Percentiles rank a stretch among this genome's conserved stretches.
Evolutionary conservation across 2,329 filamentous ascomycete genomes (phyloP).

Genomic region (Tolypocladium pustulatum): DNA sequence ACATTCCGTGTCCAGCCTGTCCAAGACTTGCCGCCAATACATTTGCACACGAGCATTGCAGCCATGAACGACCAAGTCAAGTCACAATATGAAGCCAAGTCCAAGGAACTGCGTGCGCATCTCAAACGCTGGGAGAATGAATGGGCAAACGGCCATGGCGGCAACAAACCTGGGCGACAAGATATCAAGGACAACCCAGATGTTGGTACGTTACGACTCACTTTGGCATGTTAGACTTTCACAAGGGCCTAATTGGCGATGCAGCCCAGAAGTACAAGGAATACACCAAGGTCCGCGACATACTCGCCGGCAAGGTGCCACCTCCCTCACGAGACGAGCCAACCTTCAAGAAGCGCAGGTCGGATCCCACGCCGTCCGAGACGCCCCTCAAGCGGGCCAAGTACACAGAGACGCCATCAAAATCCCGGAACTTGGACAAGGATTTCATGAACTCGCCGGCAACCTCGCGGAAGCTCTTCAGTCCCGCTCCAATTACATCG

Average conservation of each 20-base stretch:
- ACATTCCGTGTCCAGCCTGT: background rate
- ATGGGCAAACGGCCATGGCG: conserved; percentile 51
- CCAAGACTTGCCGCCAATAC: background rate
- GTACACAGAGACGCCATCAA: conserved; percentile 36
- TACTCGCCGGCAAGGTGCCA: conserved; percentile 42
- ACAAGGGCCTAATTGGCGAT: background rate
- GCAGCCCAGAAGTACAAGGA: conserved; percentile 65
- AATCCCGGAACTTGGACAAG: conserved; percentile 23
- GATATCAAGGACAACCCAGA: conserved; percentile 65
- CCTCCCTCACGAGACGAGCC: conserved; percentile 21
- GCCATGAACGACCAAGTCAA: conserved; percentile 37
- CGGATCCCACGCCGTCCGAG: conserved; percentile 22
- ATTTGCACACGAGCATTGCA: background rate
- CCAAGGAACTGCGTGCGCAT: conserved; percentile 50
- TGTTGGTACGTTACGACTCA: conserved; percentile 45
- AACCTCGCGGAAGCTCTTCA: conserved; percentile 48
- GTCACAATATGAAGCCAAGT: conserved; percentile 36
- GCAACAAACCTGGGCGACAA: conserved; percentile 59
- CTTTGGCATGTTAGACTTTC: background rate
- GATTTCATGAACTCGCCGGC: conserved; percentile 45
- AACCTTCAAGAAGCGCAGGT: conserved; percentile 28
- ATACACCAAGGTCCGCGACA: conserved; percentile 56
- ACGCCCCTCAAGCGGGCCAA: conserved; percentile 44
- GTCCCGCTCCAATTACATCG: conserved; percentile 44
- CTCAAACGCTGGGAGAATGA: conserved; percentile 65